These are phyloP conservation scores for Rubia balearica DNA, from an alignment of 305 asterid species.

Conservation along the genomic window DNA sequence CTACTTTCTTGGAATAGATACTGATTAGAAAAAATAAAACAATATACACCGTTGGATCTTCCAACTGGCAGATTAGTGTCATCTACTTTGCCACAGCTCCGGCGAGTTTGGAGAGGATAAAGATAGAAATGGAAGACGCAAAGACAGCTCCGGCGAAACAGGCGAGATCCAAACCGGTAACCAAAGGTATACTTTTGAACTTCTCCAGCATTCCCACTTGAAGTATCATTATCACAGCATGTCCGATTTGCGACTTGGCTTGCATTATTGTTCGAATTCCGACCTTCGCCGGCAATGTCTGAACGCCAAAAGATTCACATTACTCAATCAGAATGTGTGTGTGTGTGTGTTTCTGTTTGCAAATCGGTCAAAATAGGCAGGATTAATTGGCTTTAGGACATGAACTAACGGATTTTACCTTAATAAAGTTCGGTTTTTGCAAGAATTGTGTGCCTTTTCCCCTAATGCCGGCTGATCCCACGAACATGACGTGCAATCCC, in stretches of 20 bases:
- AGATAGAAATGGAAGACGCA: constrained; percentile 54
- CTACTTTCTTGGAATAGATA: neutral
- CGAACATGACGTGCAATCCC: constrained; percentile 59
- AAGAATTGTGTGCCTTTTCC: constrained; percentile 20
- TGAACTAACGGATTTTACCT: constrained; percentile 22
- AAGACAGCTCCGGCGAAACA: constrained; percentile 72
- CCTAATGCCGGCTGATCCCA: constrained; percentile 32
- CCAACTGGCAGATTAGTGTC: neutral
- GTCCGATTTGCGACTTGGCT: constrained; percentile 80
- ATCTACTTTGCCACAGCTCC: neutral
- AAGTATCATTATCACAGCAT: constrained; percentile 62
- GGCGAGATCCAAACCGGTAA: constrained; percentile 59
- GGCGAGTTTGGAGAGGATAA: constrained; percentile 51
- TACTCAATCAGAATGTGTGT: too few relatives aligned
- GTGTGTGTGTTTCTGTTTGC: too few relatives aligned
- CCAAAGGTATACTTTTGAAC: constrained; percentile 53
- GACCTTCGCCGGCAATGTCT: constrained; percentile 43
- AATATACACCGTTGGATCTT: neutral
- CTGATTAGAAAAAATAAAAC: neutral
- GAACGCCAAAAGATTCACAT: constrained; percentile 13
- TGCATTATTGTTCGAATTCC: constrained; percentile 53
- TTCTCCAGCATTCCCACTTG: constrained; percentile 79
- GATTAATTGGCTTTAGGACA: too few relatives aligned
- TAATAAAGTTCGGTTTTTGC: constrained; percentile 17
- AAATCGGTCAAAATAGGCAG: too few relatives aligned